Percentiles rank a stretch among this genome's conserved stretches.
phyloP scores from a whole-genome alignment of 345 rosid species.

The Mercurialis annua region DNA sequence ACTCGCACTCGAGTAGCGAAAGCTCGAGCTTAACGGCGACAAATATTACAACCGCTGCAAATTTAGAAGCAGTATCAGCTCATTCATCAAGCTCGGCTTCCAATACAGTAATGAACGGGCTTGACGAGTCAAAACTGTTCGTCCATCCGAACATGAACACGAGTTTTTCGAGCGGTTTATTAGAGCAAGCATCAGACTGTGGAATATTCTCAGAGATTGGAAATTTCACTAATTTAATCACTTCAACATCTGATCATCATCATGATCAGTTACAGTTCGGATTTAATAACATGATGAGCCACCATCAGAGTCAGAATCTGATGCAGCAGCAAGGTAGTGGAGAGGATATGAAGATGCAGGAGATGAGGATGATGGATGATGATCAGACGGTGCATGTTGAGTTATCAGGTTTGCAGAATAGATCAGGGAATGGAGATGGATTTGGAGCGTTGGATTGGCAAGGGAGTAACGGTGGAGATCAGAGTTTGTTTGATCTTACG shows the following conservation, averaged over 20 bases:
- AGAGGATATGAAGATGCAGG: slow-evolving; percentile 35
- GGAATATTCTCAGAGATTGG: slow-evolving; percentile 73
- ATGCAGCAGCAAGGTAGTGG: slow-evolving; percentile 24
- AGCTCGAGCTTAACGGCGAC: slow-evolving; percentile 78
- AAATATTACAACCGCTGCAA: slow-evolving; percentile 38
- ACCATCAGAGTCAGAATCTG: slow-evolving; percentile 27
- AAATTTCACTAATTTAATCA: slow-evolving; percentile 46
- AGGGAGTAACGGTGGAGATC: slow-evolving; percentile 52
- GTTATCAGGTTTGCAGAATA: slow-evolving; percentile 22
- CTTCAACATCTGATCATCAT: slow-evolving; percentile 43
- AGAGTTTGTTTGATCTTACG: slow-evolving; percentile 64
- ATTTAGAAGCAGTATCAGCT: slow-evolving; percentile 44
- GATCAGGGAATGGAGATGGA: slow-evolving; percentile 36
- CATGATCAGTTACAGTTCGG: slow-evolving; percentile 50
- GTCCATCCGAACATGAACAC: slow-evolving; percentile 14
- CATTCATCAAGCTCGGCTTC: slow-evolving; percentile 40
- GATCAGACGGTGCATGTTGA: slow-evolving; percentile 52
- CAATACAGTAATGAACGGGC: slow-evolving; percentile 8
- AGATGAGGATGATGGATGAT: slow-evolving; percentile 32
- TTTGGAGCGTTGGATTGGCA: slow-evolving; percentile 88
- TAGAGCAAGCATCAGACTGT: slow-evolving; percentile 51
- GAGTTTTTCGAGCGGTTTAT: slow-evolving; percentile 48
- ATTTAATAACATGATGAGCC: slow-evolving; percentile 34
- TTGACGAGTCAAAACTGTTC: slow-evolving; percentile 23
- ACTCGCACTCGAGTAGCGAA: slow-evolving; percentile 72